A percentile compares a stretch with the other conserved stretches of the same genome.
Conservation (phyloP, 2,329 filamentous ascomycete genomes). For the Paraphaeosphaeria minitans region DNA sequence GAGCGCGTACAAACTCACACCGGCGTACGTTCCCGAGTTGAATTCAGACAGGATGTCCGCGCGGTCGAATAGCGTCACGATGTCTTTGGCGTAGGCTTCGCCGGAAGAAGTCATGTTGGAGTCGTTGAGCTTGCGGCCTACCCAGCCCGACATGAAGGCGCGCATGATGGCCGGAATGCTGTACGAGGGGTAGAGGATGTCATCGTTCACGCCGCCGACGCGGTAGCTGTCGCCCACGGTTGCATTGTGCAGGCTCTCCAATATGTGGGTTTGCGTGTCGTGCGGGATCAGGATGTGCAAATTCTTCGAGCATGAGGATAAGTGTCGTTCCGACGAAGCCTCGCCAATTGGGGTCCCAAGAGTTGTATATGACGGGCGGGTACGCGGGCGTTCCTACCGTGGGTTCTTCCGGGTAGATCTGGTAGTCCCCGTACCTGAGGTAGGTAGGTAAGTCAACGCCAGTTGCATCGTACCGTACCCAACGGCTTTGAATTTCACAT, state of each 20-base stretch:
- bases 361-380: constrained; percentile 57
- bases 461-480: not conserved
- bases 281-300: constrained; percentile 53
- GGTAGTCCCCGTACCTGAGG: constrained; percentile 57
- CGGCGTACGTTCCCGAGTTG: constrained; percentile 67
- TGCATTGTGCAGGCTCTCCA: constrained; percentile 60
- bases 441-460: not conserved
- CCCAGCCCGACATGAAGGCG: constrained; percentile 65
- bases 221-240: constrained; percentile 66
- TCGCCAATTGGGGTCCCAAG: constrained; percentile 69
- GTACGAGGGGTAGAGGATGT: constrained; percentile 68
- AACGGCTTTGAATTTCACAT: too few relatives aligned
- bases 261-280: constrained; percentile 51
- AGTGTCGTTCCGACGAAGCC: constrained; percentile 66
- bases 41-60: constrained; percentile 66
- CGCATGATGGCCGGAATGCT: constrained; percentile 67
- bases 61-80: constrained; percentile 62
- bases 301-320: constrained; percentile 65
- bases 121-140: constrained; percentile 59
- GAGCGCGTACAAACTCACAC: constrained; percentile 64
- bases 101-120: constrained; percentile 64
- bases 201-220: constrained; percentile 63
- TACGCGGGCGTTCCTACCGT: constrained; percentile 60
- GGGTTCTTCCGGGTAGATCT: constrained; percentile 62
- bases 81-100: constrained; percentile 60